These are phyloP conservation scores for Ampelocalamus luodianensis DNA, from an alignment of 176 grass and related monocot species.

Conservation along the genomic window DNA sequence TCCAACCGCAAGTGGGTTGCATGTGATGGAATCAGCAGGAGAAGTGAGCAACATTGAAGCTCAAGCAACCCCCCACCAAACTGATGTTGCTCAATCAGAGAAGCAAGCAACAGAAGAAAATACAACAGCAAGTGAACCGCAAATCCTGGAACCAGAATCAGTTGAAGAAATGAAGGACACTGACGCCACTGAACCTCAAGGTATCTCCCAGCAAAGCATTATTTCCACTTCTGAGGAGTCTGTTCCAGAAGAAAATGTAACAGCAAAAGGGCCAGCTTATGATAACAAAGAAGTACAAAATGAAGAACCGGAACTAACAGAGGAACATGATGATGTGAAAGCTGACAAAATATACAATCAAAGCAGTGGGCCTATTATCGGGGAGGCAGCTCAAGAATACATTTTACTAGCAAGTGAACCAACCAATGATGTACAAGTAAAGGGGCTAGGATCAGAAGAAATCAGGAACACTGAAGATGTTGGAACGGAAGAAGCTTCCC, in stretches of 20 bases:
- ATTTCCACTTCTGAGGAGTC: constrained; percentile 20
- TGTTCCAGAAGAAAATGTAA: constrained; percentile 37
- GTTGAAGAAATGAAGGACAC: constrained; percentile 15
- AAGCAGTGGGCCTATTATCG: not conserved
- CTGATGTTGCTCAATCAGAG: not conserved
- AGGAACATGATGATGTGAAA: constrained; percentile 21
- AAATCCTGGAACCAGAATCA: constrained; percentile 27
- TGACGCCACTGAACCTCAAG: constrained; percentile 1
- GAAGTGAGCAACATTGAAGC: constrained; percentile 31
- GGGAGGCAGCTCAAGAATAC: constrained; percentile 18
- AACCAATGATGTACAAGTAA: constrained; percentile 21
- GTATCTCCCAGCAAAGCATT: constrained; percentile 10
- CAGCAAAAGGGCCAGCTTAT: constrained; percentile 13
- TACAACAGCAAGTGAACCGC: not conserved
- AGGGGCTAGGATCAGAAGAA: not conserved
- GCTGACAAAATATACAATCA: constrained; percentile 27
- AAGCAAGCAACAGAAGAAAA: constrained; percentile 41
- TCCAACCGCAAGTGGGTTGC: not conserved
- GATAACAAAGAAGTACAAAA: constrained; percentile 16
- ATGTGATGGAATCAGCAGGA: constrained; percentile 23
- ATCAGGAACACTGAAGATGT: constrained; percentile 1
- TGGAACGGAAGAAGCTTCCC: not conserved
- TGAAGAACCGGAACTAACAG: not conserved
- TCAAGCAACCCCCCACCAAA: not conserved
- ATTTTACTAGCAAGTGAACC: constrained; percentile 21